These are phyloP conservation scores for Colletotrichum sp. DNA, from an alignment of 2,329 filamentous ascomycete genomes.

Conservation along the genomic window DNA sequence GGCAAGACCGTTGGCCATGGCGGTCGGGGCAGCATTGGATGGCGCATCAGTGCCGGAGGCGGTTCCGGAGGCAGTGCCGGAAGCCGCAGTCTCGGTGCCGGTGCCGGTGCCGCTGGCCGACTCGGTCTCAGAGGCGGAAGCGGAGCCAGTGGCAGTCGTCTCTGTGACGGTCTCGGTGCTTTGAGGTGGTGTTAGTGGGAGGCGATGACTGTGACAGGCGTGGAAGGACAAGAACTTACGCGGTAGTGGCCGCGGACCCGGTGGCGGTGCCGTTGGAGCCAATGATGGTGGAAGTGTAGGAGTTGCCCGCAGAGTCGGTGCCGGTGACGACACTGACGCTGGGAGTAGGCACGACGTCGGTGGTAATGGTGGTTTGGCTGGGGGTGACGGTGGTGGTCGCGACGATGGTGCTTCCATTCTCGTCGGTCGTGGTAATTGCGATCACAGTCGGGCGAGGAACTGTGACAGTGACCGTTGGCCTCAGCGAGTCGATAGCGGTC, in stretches of 20 bases:
- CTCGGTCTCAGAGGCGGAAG: not conserved
- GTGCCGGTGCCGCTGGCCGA: not conserved
- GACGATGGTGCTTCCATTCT: constrained; percentile 26
- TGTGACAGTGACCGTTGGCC: constrained; percentile 8
- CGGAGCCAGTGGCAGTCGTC: not conserved
- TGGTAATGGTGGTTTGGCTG: constrained; percentile 1
- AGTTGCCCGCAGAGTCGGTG: constrained; percentile 10
- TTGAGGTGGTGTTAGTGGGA: not conserved
- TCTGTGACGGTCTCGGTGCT: constrained; percentile 10
- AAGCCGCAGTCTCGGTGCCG: not conserved
- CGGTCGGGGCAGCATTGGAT: not conserved
- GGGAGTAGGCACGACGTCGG: not conserved
- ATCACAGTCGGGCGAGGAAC: constrained; percentile 20
- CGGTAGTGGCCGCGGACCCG: constrained; percentile 1
- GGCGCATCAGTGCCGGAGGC: constrained; percentile 7
- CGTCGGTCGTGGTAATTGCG: constrained; percentile 27
- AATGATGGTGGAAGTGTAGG: constrained; percentile 8
- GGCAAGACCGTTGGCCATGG: not conserved
- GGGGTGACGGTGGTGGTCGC: constrained; percentile 24
- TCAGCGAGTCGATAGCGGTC: constrained; percentile 24
- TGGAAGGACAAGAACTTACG: not conserved
- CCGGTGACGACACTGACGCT: constrained; percentile 7
- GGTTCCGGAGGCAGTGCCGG: not conserved
- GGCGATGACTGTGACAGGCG: not conserved
- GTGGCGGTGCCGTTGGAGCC: not conserved